A percentile compares a stretch with the other conserved stretches of the same genome.
phyloP scores from a whole-genome alignment of 2,329 filamentous ascomycete species.

The Thermochaetoides dissita region DNA sequence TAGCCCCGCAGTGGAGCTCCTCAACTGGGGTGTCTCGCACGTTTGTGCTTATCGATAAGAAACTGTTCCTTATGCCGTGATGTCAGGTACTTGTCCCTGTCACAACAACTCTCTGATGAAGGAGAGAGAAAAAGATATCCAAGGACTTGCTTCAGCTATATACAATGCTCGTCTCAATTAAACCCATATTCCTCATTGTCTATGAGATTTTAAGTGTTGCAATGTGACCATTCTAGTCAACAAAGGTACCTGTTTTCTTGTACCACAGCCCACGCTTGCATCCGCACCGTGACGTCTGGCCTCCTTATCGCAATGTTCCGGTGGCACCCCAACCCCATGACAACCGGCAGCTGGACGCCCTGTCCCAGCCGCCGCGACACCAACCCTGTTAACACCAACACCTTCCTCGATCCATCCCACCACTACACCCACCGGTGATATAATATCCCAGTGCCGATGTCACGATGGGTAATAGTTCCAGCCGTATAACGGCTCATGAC shows the following conservation, averaged over 20 bases:
- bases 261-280: not conserved
- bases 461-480: constrained; percentile 40
- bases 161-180: too few species aligned
- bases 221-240: too few species aligned
- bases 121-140: too few species aligned
- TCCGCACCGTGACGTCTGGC: constrained; percentile 8
- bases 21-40: constrained; percentile 6
- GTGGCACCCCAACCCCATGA: not conserved
- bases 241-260: too few species aligned
- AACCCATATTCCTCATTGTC: too few species aligned
- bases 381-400: not conserved
- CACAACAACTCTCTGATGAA: too few species aligned
- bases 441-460: constrained; percentile 6
- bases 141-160: too few species aligned
- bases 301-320: not conserved
- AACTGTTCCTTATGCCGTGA: too few species aligned
- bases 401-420: not conserved
- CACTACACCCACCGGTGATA: not conserved
- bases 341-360: not conserved
- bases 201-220: too few species aligned
- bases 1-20: constrained; percentile 12
- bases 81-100: too few species aligned
- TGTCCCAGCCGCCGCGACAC: not conserved
- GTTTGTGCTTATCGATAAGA: constrained; percentile 12
- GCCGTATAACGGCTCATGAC: constrained; percentile 60